Evolutionary conservation across 129 eudicot genomes (phyloP).

Genomic region (Cynara cardunculus): DNA sequence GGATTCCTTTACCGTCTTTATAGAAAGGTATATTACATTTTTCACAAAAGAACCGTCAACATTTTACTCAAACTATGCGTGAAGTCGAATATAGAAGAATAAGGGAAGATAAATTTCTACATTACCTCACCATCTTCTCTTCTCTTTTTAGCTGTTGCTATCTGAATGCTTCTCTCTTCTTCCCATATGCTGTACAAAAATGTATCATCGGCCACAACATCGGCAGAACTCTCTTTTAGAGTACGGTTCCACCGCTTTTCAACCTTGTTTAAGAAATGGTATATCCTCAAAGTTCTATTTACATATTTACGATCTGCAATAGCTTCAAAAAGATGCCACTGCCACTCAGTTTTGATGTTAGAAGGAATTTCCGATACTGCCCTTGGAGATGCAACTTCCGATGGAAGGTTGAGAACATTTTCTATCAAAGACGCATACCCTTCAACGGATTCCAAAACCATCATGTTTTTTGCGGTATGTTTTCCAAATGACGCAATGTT

Average conservation of each 20-base stretch:
- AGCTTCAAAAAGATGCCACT: conserved; percentile 62
- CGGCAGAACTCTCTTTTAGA: conserved; percentile 32
- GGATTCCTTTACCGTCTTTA: neutral
- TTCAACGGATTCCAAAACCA: conserved; percentile 75
- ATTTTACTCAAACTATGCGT: neutral
- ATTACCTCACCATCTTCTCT: conserved; percentile 89
- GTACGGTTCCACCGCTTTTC: conserved; percentile 47
- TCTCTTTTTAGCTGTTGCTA: conserved; percentile 46
- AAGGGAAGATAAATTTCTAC: neutral
- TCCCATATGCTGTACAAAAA: conserved; percentile 81
- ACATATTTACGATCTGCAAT: conserved; percentile 27
- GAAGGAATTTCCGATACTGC: conserved; percentile 53
- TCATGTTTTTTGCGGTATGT: conserved; percentile 66
- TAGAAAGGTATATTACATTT: neutral
- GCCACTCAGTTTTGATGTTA: conserved; percentile 63
- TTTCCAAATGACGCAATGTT: conserved; percentile 71
- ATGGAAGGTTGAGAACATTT: conserved; percentile 65
- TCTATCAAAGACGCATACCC: conserved; percentile 78
- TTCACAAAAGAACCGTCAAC: neutral
- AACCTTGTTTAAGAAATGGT: conserved; percentile 44
- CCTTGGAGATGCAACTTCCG: conserved; percentile 72
- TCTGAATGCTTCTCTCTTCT: conserved; percentile 59
- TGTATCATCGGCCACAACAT: conserved; percentile 38
- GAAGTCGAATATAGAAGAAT: neutral
- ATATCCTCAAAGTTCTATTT: conserved; percentile 35